Conservation (phyloP, 495 filamentous ascomycete genomes). For the Penicillium herquei region DNA sequence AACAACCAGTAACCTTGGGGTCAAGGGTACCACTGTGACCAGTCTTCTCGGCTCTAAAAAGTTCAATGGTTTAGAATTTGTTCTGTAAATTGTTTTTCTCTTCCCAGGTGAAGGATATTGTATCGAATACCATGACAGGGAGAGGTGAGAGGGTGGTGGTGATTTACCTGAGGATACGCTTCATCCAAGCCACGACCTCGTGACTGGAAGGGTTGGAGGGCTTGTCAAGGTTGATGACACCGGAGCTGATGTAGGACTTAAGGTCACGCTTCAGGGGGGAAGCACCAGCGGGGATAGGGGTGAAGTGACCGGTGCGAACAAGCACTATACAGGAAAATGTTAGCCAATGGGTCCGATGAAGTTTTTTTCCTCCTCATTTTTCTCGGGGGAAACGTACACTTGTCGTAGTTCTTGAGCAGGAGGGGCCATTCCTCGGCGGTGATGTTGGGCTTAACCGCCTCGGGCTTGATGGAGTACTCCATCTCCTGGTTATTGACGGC, state of each 20-base stretch:
- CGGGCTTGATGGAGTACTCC: constrained; percentile 86
- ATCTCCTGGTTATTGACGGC: constrained; percentile 60
- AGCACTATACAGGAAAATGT: constrained; percentile 55
- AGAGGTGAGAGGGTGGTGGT: neutral
- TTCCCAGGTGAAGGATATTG: neutral
- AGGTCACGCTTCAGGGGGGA: constrained; percentile 86
- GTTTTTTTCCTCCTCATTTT: constrained; percentile 5
- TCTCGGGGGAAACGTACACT: constrained; percentile 50
- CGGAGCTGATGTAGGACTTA: constrained; percentile 91
- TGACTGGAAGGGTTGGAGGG: constrained; percentile 96
- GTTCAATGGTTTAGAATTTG: neutral
- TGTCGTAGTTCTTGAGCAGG: constrained; percentile 88
- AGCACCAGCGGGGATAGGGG: constrained; percentile 86
- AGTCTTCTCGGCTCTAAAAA: constrained; percentile 82
- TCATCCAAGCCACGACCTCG: constrained; percentile 98
- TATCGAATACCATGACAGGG: too few relatives aligned
- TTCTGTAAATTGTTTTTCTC: neutral
- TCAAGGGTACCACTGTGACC: constrained; percentile 97
- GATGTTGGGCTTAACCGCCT: constrained; percentile 64
- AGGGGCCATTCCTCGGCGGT: constrained; percentile 84
- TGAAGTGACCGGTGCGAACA: constrained; percentile 88
- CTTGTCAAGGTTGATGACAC: constrained; percentile 98
- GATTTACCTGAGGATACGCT: constrained; percentile 84
- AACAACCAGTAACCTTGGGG: constrained; percentile 88
- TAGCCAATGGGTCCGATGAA: constrained; percentile 20